A percentile compares a stretch with the other conserved stretches of the same genome.
Evolutionary conservation across 306 rosid species (phyloP).

Genomic region (Cucurbita pepo): DNA sequence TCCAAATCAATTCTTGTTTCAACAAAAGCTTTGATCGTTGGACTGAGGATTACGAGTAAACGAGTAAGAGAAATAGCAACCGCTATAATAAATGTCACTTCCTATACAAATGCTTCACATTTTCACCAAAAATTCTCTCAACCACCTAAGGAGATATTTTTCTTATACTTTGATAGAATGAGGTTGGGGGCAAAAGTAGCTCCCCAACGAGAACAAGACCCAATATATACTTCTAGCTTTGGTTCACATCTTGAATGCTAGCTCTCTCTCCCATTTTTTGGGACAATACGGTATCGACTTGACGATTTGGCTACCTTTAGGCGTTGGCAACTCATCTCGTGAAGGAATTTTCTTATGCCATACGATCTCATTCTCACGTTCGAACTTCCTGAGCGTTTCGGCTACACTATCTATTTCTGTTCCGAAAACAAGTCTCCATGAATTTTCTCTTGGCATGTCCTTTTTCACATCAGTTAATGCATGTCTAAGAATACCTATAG

Average conservation of each 20-base stretch:
- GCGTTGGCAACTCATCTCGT: conserved; percentile 26
- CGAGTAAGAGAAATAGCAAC: not conserved
- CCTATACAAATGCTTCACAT: not conserved
- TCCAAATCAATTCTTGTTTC: too few relatives aligned
- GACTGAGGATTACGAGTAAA: too few relatives aligned
- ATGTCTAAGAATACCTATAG: conserved; percentile 42
- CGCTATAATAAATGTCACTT: not conserved
- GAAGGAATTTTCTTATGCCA: conserved; percentile 49
- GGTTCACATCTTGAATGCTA: conserved; percentile 22
- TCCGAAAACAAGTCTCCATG: conserved; percentile 31
- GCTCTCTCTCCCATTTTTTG: conserved; percentile 47
- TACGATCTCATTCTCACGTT: conserved; percentile 50
- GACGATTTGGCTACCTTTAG: conserved; percentile 41
- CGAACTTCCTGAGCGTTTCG: conserved; percentile 44
- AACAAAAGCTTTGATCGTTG: too few relatives aligned
- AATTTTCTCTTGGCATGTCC: conserved; percentile 27
- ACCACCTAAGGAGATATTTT: not conserved
- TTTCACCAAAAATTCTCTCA: not conserved
- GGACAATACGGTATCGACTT: conserved; percentile 36
- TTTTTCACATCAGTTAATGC: conserved; percentile 23
- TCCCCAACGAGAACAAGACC: not conserved
- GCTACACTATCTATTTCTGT: conserved; percentile 30
- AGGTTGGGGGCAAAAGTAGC: not conserved
- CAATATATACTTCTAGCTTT: not conserved
- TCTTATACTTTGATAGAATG: not conserved